Conservation (phyloP, 192 early-diverging fungal genomes). For the Backusella parvicylindrica region DNA sequence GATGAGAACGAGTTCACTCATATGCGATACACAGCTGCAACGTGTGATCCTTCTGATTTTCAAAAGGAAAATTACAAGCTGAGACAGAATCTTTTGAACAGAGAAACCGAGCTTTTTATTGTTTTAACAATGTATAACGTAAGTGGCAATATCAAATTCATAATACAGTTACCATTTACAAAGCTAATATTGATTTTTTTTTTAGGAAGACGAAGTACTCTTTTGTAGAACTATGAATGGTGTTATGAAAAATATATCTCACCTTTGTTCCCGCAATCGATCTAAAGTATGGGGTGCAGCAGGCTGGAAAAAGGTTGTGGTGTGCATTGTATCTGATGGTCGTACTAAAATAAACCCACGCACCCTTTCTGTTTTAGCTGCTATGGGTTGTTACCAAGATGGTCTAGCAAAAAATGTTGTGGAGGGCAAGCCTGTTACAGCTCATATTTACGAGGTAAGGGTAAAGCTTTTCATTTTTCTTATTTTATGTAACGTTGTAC, state of each 20-base stretch:
- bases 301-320: constrained; percentile 78
- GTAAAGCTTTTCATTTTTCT: background rate
- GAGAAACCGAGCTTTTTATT: constrained; percentile 64
- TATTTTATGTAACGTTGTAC: constrained; percentile 7
- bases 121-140: constrained; percentile 78
- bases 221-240: constrained; percentile 88
- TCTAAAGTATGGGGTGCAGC: constrained; percentile 65
- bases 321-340: constrained; percentile 78
- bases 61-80: constrained; percentile 55
- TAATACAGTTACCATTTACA: background rate
- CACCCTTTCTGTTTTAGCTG: constrained; percentile 60
- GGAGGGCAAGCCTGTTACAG: constrained; percentile 57
- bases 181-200: background rate
- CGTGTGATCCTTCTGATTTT: constrained; percentile 68
- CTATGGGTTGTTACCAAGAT: constrained; percentile 82
- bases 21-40: constrained; percentile 72
- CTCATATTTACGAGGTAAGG: constrained; percentile 60
- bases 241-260: constrained; percentile 84
- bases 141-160: background rate
- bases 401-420: constrained; percentile 67
- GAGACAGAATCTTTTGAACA: constrained; percentile 48
- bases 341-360: constrained; percentile 62
- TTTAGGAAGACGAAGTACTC: constrained; percentile 80
- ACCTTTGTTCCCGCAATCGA: constrained; percentile 62
- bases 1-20: constrained; percentile 68